These are phyloP conservation scores for Dioscorea alata DNA, from an alignment of 106 monocot genomes.

Conservation along the genomic window DNA sequence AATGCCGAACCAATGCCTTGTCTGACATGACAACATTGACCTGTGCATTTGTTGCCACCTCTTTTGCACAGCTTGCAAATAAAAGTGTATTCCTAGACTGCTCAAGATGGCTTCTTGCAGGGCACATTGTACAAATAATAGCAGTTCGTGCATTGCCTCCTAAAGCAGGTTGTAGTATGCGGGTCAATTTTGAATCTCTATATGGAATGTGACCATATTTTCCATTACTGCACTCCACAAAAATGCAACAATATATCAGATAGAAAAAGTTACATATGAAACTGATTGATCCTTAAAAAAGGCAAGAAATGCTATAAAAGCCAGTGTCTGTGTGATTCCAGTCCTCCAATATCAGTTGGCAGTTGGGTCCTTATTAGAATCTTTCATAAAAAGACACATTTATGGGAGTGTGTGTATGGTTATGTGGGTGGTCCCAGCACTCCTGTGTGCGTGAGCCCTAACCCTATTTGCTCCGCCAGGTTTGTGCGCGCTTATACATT, in stretches of 20 bases:
- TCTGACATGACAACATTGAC: constrained; percentile 98
- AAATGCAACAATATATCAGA: neutral
- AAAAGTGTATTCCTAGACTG: constrained; percentile 91
- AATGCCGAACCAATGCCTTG: constrained; percentile 88
- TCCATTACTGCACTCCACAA: constrained; percentile 63
- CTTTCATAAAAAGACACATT: no score
- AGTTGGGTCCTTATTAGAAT: no score
- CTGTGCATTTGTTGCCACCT: constrained; percentile 81
- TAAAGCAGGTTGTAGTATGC: constrained; percentile 82
- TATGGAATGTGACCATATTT: constrained; percentile 90
- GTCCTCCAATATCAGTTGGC: no score
- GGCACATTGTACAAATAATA: constrained; percentile 94
- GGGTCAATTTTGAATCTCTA: constrained; percentile 93
- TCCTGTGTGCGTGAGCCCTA: no score
- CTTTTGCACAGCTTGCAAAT: constrained; percentile 98
- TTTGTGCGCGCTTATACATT: no score
- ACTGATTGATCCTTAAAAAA: neutral
- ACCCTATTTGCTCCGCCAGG: no score
- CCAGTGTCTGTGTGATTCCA: no score
- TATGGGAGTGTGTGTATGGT: no score
- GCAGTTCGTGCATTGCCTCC: constrained; percentile 97
- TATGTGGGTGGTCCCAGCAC: no score
- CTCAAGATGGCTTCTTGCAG: constrained; percentile 82
- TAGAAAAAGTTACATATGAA: neutral
- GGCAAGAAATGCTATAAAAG: no score